Percentiles rank a stretch among this genome's conserved stretches.
These are phyloP conservation scores for Schwanniomyces etchellsii DNA, from an alignment of 1,139 yeast genomes.

Conservation along the genomic window DNA sequence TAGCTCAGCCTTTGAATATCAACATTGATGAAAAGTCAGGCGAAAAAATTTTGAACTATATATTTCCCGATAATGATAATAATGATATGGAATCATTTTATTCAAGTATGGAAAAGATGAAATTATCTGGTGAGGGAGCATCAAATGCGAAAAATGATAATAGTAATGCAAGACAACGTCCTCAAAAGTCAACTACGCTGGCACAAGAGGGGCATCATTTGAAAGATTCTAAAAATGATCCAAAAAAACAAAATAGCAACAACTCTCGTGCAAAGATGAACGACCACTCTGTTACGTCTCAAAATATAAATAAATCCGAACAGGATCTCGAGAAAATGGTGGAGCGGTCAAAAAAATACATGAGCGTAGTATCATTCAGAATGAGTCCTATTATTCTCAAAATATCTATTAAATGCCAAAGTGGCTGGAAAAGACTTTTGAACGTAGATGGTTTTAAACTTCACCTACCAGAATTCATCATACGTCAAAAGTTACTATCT, in stretches of 20 bases:
- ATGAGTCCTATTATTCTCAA: constrained; percentile 43
- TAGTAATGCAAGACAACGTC: too few species aligned
- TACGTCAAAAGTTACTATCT: constrained; percentile 47
- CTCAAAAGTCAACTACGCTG: too few species aligned
- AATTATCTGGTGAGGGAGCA: constrained; percentile 5
- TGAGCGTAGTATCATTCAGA: constrained; percentile 47
- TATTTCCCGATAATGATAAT: constrained; percentile 40
- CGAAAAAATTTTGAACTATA: constrained; percentile 46
- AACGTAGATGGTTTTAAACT: constrained; percentile 58
- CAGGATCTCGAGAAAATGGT: constrained; percentile 51
- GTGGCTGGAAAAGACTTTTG: constrained; percentile 49
- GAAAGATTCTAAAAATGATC: not conserved
- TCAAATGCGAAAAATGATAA: constrained; percentile 2
- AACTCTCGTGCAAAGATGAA: not conserved
- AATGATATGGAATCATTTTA: not conserved
- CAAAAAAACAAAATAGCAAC: not conserved
- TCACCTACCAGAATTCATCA: constrained; percentile 46
- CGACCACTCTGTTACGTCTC: not conserved
- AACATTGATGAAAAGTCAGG: constrained; percentile 61
- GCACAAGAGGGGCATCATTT: constrained; percentile 1
- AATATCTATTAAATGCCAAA: constrained; percentile 53
- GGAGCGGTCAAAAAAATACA: constrained; percentile 50
- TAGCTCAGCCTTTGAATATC: constrained; percentile 50
- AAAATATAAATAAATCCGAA: constrained; percentile 1
- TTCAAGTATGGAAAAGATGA: constrained; percentile 9